Evolutionary conservation across 1,284 basidiomycete genomes (phyloP), one percentile per base, ranked within the genome.

Genomic region (Mycena citricolor): DNA sequence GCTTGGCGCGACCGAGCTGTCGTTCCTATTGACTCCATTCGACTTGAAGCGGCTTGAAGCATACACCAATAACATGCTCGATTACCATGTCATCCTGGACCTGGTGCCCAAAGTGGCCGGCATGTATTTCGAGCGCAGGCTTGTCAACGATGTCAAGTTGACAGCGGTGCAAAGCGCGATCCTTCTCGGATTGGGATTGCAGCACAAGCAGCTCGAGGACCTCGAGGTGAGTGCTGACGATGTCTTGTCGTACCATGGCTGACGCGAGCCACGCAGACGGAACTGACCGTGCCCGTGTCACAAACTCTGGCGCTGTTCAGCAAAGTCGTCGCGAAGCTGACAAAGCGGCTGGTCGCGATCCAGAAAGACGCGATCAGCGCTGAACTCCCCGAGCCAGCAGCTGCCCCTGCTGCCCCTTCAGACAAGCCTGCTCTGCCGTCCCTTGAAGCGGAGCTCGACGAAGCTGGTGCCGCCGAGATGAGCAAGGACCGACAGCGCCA

Each of bases 61-160:
- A 5, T 99, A 99, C 58, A 87, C 92, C 4, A 94, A 95, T 65
- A 97, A 94, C 66, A 85, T 90, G 81, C 77, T 99, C 35, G 97
- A 99, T 65, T 97, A 95, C 61, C 94, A 97, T 62, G 90, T 97
- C 57, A 82, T 99, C 46, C 74, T 99, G 36, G 97, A 99, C 64
- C 75, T 99, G 12, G 72, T 99, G 4, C 94, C 97, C 0, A 77
- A 73, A 0, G 68, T 95, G 25, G 83, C 91, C 1, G 68, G 74
- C 12, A 71, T 98, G 5, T 97, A 90, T 70, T 99, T 99, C 64
- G 81, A 88, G 57, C 76, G 80, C 47, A 77, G 86, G 16, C 69
- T 94, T 8, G 58, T 28, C 17, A 51, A 55, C 71, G 36, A 82
- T 74, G 71, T 87, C 20, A 77, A 70, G 35, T 67, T 97, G 14